phyloP scores from a whole-genome alignment of 225 moss, liverwort and hornwort species.

The Takakia lepidozioides region DNA sequence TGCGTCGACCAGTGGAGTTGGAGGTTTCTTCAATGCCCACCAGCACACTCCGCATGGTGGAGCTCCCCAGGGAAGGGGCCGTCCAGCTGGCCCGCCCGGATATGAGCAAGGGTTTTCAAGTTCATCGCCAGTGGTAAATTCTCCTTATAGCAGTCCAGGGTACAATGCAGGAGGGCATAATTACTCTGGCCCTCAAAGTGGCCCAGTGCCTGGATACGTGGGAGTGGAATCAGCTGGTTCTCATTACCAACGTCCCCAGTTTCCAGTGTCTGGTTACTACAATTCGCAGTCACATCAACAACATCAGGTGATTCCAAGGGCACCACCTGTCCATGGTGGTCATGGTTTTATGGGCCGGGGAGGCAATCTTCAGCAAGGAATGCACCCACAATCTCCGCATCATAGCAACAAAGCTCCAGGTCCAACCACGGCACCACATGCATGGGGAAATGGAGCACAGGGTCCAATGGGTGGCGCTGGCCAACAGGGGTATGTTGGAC shows the following conservation, averaged over 20 bases:
- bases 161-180: constrained; percentile 26
- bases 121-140: constrained; percentile 11
- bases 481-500: constrained; percentile 33
- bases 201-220: constrained; percentile 27
- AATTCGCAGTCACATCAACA: constrained; percentile 10
- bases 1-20: constrained; percentile 9
- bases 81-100: too few relatives aligned
- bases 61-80: constrained; percentile 29
- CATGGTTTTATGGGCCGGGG: too few relatives aligned
- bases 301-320: constrained; percentile 33
- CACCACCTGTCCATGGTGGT: constrained; percentile 43
- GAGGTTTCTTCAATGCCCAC: too few relatives aligned
- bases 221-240: constrained; percentile 17
- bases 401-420: constrained; percentile 14
- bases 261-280: constrained; percentile 12
- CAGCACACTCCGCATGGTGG: constrained; percentile 22
- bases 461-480: constrained; percentile 17
- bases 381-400: constrained; percentile 8
- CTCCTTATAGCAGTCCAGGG: constrained; percentile 19
- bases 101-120: constrained; percentile 25
- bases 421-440: constrained; percentile 22
- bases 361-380: constrained; percentile 20
- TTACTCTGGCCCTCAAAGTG: constrained; percentile 4
- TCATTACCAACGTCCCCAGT: constrained; percentile 23
- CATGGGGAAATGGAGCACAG: constrained; percentile 12